Evolutionary conservation across 306 rosid species (phyloP), one percentile per base, ranked within the genome.

Genomic region (Pyrus betulifolia): DNA sequence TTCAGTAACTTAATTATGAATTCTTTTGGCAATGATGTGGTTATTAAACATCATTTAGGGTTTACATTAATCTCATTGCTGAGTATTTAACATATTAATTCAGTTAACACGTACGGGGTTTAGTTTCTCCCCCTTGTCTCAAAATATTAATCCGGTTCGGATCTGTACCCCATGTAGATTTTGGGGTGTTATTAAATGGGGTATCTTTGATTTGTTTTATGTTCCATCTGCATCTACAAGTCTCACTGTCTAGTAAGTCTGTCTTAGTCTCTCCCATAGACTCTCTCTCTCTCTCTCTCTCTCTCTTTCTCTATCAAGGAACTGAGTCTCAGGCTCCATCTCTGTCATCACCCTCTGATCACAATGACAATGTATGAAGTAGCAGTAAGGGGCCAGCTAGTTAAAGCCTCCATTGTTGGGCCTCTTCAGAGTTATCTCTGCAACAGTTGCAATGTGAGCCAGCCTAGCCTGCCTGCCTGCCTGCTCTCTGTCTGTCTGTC

Each of bases 151-250:
- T 4, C 44, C 17, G 71, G 75, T 85, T 78, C 86, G 91, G 91
- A 89, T 87, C 87, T 70, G 89, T 73, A 38, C 42, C 42, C 80
- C 18, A 31, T 31, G 63, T 28, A 55, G 55, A 70, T 38, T 33
- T 80, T 86, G 66, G 83, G 62, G 35, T 70, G 69, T 71, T 69
- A 60, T 74, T 79, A 57, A 51, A 68, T 35, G 69, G 58, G 38
- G 62, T 69, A 82, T 86, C 84, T 82, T 77, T 79, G 84, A 82
- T 87, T 84, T 87, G 90, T 89, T 89, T 86, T 81, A 87, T 81
- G 91, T 79, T 77, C 69, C 67, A 81, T 83, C 82, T 70, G 78
- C 59, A 74, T 78, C 79, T 60, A 80, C 58, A 74, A 78, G 84
- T 70, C 76, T 64, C 70, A 78, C 54, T 74, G 57, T 67, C 79